Evolutionary conservation across 257 asterid genomes (phyloP).

Genomic region (Buddleja alternifolia): DNA sequence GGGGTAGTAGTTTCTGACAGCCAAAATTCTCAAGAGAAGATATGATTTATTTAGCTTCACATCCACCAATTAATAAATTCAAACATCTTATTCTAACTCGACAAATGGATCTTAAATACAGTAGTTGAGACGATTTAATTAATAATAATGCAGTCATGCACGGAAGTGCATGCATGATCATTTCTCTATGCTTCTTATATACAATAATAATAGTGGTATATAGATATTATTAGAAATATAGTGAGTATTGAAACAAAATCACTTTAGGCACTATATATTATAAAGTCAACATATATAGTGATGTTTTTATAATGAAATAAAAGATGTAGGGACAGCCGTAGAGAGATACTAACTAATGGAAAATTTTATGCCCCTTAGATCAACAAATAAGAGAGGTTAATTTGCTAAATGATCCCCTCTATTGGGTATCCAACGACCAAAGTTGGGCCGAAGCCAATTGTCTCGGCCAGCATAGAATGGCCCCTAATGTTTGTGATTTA

Average conservation of each 20-base stretch:
- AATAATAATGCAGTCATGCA: neutral
- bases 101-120: constrained; percentile 6
- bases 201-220: neutral
- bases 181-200: neutral
- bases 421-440: too few relatives aligned
- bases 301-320: neutral
- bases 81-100: constrained; percentile 2
- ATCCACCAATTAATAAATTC: constrained; percentile 1
- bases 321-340: too few relatives aligned
- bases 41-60: constrained; percentile 4
- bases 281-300: neutral
- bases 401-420: too few relatives aligned
- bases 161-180: neutral
- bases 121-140: neutral
- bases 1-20: neutral
- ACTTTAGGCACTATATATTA: neutral
- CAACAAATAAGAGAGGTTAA: too few relatives aligned
- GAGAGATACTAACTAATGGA: too few relatives aligned
- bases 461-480: too few relatives aligned
- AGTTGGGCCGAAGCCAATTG: too few relatives aligned
- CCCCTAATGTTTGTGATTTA: too few relatives aligned
- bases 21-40: constrained; percentile 6
- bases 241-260: neutral
- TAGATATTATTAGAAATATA: too few relatives aligned
- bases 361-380: too few relatives aligned